phyloP scores from a whole-genome alignment of 768 basidiomycete species.

The Mycena venus region DNA sequence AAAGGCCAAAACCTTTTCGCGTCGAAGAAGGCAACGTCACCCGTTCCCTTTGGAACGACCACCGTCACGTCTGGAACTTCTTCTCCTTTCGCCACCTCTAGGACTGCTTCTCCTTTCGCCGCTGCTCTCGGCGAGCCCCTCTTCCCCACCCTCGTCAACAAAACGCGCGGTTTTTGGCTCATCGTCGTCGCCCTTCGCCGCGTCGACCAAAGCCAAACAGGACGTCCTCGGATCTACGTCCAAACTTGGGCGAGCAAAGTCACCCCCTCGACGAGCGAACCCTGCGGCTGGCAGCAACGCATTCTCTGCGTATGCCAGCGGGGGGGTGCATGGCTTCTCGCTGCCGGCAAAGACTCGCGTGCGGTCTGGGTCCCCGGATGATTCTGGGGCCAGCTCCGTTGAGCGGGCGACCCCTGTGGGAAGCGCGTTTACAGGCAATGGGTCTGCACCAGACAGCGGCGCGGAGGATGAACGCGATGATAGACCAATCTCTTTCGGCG shows the following conservation, averaged over 20 bases:
- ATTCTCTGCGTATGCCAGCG: constrained; percentile 72
- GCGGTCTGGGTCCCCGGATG: constrained; percentile 63
- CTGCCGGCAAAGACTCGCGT: constrained; percentile 68
- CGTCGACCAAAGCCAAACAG: constrained; percentile 60
- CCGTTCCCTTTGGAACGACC: constrained; percentile 44
- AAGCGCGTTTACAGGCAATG: constrained; percentile 43
- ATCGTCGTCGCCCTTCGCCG: constrained; percentile 38
- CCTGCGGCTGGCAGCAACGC: constrained; percentile 60
- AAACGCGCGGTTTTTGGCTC: constrained; percentile 33
- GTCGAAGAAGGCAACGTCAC: constrained; percentile 51
- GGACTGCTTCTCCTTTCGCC: constrained; percentile 29
- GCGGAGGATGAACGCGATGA: constrained; percentile 65
- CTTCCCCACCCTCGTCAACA: constrained; percentile 32
- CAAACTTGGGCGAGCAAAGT: constrained; percentile 63
- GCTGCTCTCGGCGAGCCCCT: constrained; percentile 24
- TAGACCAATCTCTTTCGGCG: constrained; percentile 66
- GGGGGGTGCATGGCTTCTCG: constrained; percentile 63
- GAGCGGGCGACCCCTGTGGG: constrained; percentile 52
- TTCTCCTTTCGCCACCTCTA: constrained; percentile 41
- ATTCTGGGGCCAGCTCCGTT: constrained; percentile 58
- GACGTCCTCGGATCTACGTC: constrained; percentile 61
- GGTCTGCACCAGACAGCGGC: constrained; percentile 51
- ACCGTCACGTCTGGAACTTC: constrained; percentile 34
- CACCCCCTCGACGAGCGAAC: constrained; percentile 64
- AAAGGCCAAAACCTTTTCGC: constrained; percentile 75